A percentile compares a stretch with the other conserved stretches of the same genome.
Conservation (phyloP, 768 basidiomycete species). For the Hericium rajendrae region DNA sequence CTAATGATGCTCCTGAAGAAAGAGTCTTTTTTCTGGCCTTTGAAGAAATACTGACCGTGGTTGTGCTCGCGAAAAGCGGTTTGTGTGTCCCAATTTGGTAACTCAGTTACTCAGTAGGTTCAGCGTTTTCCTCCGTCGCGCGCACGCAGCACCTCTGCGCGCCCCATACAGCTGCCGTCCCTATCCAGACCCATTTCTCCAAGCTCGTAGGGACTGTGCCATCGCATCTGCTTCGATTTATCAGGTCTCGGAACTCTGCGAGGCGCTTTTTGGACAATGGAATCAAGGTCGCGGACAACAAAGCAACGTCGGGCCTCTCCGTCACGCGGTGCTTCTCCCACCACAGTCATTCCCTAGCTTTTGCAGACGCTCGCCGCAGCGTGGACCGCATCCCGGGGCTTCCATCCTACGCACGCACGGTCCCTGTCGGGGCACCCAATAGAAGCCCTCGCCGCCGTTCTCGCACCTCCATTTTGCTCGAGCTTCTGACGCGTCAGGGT, state of each 20-base stretch:
- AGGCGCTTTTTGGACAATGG: neutral
- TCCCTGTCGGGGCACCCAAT: no score
- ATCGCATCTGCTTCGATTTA: neutral
- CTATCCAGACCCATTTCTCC: neutral
- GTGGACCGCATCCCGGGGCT: no score
- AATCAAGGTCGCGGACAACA: neutral
- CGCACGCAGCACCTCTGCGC: neutral
- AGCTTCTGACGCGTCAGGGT: no score
- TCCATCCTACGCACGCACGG: no score
- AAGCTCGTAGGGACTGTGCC: neutral
- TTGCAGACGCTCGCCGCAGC: no score
- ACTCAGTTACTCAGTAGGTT: neutral
- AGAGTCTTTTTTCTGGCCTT: neutral
- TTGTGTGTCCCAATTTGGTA: neutral
- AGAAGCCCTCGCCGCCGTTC: no score
- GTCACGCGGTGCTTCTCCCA: neutral
- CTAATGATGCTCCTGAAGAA: neutral
- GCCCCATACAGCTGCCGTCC: neutral
- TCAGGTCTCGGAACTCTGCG: neutral
- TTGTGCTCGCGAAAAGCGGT: neutral
- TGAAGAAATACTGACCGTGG: neutral
- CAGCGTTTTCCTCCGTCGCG: neutral
- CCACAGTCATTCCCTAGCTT: no score
- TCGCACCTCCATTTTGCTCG: no score
- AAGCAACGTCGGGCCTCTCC: neutral